Conservation (phyloP, 495 filamentous ascomycete species). For the Chaetomidium leptoderma region DNA sequence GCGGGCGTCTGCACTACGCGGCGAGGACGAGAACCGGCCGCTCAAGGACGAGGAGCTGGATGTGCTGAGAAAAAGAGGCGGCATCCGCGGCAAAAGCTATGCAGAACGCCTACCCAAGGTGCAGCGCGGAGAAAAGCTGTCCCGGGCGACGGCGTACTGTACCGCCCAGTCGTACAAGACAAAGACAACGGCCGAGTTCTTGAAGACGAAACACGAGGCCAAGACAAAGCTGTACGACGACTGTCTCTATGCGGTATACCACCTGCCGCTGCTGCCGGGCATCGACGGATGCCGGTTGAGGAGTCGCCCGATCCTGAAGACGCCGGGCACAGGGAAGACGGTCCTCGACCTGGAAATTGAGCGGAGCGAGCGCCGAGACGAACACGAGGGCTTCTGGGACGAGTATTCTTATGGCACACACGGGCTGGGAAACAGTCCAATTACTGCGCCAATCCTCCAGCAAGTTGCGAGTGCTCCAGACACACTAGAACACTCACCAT, state of each 20-base stretch:
- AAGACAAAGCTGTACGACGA: conserved; percentile 99
- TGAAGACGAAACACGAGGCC: conserved; percentile 84
- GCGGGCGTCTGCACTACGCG: conserved; percentile 36
- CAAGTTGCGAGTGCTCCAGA: conserved; percentile 14
- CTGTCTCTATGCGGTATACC: conserved; percentile 93
- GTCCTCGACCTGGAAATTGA: conserved; percentile 96
- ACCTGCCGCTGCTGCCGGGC: conserved; percentile 81
- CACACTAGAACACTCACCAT: neutral
- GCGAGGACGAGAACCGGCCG: conserved; percentile 62
- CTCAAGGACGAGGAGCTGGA: conserved; percentile 75
- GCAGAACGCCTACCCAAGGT: conserved; percentile 91
- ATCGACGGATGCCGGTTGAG: conserved; percentile 78
- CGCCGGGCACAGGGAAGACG: conserved; percentile 79
- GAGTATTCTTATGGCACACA: conserved; percentile 35
- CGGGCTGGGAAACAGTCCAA: conserved; percentile 10
- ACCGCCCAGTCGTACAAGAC: conserved; percentile 91
- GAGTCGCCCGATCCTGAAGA: conserved; percentile 87
- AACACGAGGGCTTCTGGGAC: conserved; percentile 75
- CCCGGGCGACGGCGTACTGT: conserved; percentile 91
- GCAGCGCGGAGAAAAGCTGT: conserved; percentile 77
- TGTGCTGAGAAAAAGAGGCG: conserved; percentile 56
- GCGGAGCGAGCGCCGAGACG: conserved; percentile 80
- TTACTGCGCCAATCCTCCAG: conserved; percentile 13
- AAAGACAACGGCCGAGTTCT: conserved; percentile 77
- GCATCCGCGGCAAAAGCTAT: conserved; percentile 80